Evolutionary conservation across 2,329 filamentous ascomycete species (phyloP).

Genomic region (Emericellopsis atlantica): DNA sequence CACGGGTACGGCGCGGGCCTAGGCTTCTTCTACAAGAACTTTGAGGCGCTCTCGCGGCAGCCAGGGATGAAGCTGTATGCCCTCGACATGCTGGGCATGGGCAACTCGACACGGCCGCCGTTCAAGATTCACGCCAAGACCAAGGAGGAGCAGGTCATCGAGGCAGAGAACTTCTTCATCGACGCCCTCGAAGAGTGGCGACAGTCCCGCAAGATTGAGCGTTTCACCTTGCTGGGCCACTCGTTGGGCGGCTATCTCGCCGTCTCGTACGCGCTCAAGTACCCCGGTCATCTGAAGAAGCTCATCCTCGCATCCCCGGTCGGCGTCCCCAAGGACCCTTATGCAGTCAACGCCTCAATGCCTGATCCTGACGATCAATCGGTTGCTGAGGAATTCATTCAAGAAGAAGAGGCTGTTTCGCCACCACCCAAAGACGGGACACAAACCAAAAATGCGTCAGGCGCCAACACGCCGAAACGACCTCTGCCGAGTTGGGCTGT

Average conservation of each 20-base stretch:
- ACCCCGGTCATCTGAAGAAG: conserved; percentile 89
- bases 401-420: conserved; percentile 44
- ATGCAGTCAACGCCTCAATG: conserved; percentile 69
- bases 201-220: conserved; percentile 74
- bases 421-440: conserved; percentile 27
- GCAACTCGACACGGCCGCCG: conserved; percentile 68
- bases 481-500: conserved; percentile 75
- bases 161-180: conserved; percentile 92
- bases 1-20: conserved; percentile 94
- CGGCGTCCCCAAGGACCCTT: conserved; percentile 87
- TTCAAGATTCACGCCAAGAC: conserved; percentile 82
- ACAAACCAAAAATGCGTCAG: conserved; percentile 10
- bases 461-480: conserved; percentile 23
- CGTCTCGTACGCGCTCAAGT: conserved; percentile 90
- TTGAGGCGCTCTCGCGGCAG: conserved; percentile 69
- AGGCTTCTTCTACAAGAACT: conserved; percentile 98
- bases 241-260: conserved; percentile 92
- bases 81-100: conserved; percentile 92
- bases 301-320: conserved; percentile 90
- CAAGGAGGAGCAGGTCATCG: conserved; percentile 64
- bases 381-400: conserved; percentile 64
- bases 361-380: conserved; percentile 65
- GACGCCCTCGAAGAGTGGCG: conserved; percentile 96
- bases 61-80: conserved; percentile 83
- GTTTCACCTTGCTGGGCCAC: conserved; percentile 87